A percentile compares a stretch with the other conserved stretches of the same genome.
Conservation (phyloP, 192 early-diverging fungal genomes). For the Podila horticola region DNA sequence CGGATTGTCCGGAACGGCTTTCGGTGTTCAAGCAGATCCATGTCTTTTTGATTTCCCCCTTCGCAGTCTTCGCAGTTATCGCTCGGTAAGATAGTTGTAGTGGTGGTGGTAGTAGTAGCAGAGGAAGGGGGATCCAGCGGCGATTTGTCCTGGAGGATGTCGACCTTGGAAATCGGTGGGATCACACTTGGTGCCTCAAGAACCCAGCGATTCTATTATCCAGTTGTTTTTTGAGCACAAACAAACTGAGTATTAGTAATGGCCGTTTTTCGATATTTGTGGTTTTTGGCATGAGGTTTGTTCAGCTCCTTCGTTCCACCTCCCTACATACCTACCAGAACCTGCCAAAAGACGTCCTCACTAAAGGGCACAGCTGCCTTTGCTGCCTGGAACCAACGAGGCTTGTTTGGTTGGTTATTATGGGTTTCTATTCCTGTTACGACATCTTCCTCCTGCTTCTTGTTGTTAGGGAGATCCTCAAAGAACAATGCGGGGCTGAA, state of each 20-base stretch:
- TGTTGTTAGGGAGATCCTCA: conserved; percentile 25
- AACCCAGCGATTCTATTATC: conserved; percentile 69
- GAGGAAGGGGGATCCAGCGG: no score
- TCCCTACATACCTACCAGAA: conserved; percentile 49
- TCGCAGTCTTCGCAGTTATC: neutral
- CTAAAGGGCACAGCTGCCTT: conserved; percentile 52
- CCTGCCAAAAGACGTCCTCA: conserved; percentile 58
- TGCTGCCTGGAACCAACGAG: conserved; percentile 51
- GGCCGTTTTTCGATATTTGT: neutral
- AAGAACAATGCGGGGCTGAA: conserved; percentile 30
- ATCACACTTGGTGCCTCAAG: conserved; percentile 66
- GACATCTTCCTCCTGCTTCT: neutral
- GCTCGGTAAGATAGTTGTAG: conserved; percentile 27
- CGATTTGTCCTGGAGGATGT: conserved; percentile 38
- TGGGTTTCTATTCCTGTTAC: neutral
- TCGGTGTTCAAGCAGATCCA: conserved; percentile 9
- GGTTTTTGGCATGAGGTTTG: neutral
- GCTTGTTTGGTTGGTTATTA: neutral
- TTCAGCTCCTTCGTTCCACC: neutral
- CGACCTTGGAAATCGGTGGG: conserved; percentile 67
- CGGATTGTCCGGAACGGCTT: conserved; percentile 32
- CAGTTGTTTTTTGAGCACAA: neutral
- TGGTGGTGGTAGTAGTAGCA: neutral
- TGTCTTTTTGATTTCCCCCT: neutral
- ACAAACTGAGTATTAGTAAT: neutral